Conservation (phyloP, 495 filamentous ascomycete genomes). For the Neurospora sp. region DNA sequence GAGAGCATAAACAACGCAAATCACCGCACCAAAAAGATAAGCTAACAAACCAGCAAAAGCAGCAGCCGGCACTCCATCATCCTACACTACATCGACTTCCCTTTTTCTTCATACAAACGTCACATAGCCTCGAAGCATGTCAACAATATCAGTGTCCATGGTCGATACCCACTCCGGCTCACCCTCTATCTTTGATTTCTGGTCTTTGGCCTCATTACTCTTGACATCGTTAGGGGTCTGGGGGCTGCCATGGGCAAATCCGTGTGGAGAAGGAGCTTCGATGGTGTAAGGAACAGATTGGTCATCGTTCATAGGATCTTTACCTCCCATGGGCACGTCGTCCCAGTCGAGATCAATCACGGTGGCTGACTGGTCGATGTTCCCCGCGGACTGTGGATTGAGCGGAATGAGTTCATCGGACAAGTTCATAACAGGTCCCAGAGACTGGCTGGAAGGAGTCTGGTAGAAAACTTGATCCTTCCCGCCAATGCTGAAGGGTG, state of each 20-base stretch:
- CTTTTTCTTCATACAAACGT: conserved; percentile 32
- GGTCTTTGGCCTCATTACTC: background rate
- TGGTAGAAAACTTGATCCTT: background rate
- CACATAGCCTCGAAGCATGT: conserved; percentile 38
- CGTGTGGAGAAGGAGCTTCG: background rate
- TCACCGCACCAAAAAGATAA: background rate
- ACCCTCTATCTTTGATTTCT: conserved; percentile 4
- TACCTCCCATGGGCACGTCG: background rate
- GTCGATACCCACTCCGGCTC: conserved; percentile 39
- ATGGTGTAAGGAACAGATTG: background rate
- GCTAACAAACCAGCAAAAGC: background rate
- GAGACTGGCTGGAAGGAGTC: background rate
- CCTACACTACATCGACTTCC: background rate
- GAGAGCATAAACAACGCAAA: background rate
- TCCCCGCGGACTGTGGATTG: background rate
- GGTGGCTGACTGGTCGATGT: background rate
- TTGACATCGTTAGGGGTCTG: background rate
- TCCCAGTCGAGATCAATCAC: background rate
- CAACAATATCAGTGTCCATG: conserved; percentile 37
- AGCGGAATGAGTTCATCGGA: background rate
- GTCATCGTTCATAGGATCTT: background rate
- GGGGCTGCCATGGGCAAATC: conserved; percentile 1
- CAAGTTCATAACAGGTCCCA: background rate
- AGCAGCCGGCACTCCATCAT: background rate
- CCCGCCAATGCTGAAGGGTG: background rate